Conservation (phyloP, 768 basidiomycete genomes). For the Suillus luteus region DNA sequence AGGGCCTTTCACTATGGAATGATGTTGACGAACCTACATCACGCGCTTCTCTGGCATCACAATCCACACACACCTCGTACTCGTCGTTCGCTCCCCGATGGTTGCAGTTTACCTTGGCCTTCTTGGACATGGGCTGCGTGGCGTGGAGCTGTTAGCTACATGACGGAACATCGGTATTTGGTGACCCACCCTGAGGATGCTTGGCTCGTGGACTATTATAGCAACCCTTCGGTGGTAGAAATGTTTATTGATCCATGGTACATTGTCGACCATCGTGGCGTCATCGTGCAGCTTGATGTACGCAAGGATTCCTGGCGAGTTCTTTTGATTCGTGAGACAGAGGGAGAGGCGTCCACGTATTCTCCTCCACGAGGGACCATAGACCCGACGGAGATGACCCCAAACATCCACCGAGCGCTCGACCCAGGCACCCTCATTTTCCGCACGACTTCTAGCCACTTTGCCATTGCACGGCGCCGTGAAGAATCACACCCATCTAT, state of each 20-base stretch:
- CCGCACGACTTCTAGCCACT: constrained; percentile 21
- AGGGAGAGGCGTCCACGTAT: neutral
- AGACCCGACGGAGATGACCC: constrained; percentile 3
- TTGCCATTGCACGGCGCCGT: constrained; percentile 12
- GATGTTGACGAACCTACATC: constrained; percentile 16
- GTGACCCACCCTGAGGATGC: constrained; percentile 2
- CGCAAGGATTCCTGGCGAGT: constrained; percentile 1
- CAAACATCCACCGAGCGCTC: constrained; percentile 6
- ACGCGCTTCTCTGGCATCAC: constrained; percentile 26
- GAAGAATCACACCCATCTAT: neutral
- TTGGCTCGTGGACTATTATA: neutral
- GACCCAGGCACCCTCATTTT: constrained; percentile 27
- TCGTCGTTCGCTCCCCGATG: constrained; percentile 14
- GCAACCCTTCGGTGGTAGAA: constrained; percentile 16
- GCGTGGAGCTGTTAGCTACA: constrained; percentile 21
- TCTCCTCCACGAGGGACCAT: constrained; percentile 4
- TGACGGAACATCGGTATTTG: constrained; percentile 5
- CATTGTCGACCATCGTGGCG: constrained; percentile 17
- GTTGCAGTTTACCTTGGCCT: constrained; percentile 16
- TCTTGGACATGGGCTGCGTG: constrained; percentile 31
- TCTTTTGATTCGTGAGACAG: neutral
- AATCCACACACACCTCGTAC: constrained; percentile 15
- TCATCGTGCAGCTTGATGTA: constrained; percentile 21
- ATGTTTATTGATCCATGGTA: constrained; percentile 22
- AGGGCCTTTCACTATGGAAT: neutral